These are phyloP conservation scores for Rubus parviflorus DNA, from an alignment of 306 rosid genomes.

Conservation along the genomic window DNA sequence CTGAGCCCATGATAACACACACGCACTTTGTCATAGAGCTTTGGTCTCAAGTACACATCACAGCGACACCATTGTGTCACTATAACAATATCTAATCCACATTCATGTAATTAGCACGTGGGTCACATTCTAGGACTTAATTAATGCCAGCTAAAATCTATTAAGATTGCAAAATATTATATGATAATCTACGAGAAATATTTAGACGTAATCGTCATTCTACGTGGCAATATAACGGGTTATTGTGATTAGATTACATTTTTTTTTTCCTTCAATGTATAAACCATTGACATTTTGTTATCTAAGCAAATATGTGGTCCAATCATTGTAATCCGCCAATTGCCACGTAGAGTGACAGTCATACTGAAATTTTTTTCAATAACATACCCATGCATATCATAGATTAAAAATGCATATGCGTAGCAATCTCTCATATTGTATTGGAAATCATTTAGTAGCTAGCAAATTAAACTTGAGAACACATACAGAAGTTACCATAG, in stretches of 20 bases:
- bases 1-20: not conserved
- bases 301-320: no score
- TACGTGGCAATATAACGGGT: no score
- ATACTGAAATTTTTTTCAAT: no score
- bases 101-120: constrained; percentile 15
- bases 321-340: no score
- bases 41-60: constrained; percentile 1
- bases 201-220: no score
- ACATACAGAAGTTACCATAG: no score
- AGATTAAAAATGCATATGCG: not conserved
- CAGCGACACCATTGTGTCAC: not conserved
- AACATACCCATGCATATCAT: not conserved
- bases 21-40: not conserved
- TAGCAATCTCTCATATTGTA: not conserved
- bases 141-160: not conserved
- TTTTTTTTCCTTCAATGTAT: no score
- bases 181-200: not conserved
- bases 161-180: not conserved
- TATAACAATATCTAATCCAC: not conserved
- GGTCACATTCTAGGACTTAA: not conserved
- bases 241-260: no score
- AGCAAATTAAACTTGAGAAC: no score
- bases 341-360: no score
- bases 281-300: no score
- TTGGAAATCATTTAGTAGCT: not conserved